Conservation (phyloP, 371 early-diverging fungal species). For the Entomophthora muscae region DNA sequence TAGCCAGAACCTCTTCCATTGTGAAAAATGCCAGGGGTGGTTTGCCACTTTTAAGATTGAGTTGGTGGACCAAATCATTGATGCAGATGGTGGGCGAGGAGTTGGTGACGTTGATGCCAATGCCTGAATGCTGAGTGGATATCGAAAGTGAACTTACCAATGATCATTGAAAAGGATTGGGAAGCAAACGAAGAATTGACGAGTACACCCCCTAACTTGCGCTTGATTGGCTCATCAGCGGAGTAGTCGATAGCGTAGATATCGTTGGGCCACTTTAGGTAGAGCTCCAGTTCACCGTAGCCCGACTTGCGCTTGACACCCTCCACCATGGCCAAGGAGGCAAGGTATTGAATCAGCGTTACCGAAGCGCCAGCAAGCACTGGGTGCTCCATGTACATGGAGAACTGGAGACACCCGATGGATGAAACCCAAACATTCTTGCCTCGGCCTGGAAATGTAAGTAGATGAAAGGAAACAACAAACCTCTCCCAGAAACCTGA, state of each 20-base stretch:
- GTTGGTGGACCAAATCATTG: constrained; percentile 47
- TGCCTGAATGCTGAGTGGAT: constrained; percentile 22
- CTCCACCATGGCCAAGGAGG: constrained; percentile 66
- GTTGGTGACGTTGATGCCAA: constrained; percentile 74
- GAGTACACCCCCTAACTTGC: constrained; percentile 65
- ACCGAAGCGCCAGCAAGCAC: constrained; percentile 24
- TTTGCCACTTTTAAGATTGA: constrained; percentile 25
- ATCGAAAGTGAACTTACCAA: constrained; percentile 28
- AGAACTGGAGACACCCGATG: constrained; percentile 75
- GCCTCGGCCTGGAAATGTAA: constrained; percentile 42
- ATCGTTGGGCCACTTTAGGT: constrained; percentile 95
- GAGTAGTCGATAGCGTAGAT: constrained; percentile 38
- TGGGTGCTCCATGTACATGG: too few relatives aligned
- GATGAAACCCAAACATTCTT: constrained; percentile 88
- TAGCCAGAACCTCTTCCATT: constrained; percentile 53
- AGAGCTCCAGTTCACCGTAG: constrained; percentile 56
- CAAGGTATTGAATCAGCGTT: constrained; percentile 79
- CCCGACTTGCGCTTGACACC: constrained; percentile 47
- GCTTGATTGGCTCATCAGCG: neutral
- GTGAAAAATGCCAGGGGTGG: constrained; percentile 26
- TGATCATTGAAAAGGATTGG: constrained; percentile 55
- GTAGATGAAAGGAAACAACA: neutral
- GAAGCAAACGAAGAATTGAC: constrained; percentile 55
- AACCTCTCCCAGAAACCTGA: constrained; percentile 62
- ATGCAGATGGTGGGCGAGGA: constrained; percentile 62